These are phyloP conservation scores for Hymenoscyphus fraxineus DNA, from an alignment of 2,329 filamentous ascomycete species.

Conservation along the genomic window DNA sequence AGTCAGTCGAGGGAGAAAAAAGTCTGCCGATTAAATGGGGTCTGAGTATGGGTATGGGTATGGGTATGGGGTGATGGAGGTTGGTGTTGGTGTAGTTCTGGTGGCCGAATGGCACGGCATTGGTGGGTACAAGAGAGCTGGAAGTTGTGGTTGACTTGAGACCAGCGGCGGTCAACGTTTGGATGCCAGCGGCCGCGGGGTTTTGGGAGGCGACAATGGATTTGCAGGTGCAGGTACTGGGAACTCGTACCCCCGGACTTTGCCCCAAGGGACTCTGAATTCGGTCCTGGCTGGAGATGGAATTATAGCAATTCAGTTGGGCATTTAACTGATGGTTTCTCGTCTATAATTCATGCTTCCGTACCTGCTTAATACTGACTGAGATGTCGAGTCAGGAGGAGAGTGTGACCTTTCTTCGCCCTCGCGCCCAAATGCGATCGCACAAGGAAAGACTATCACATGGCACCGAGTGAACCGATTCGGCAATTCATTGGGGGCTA, in stretches of 20 bases:
- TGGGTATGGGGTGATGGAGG: background rate
- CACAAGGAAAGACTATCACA: background rate
- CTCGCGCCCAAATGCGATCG: background rate
- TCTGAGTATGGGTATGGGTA: background rate
- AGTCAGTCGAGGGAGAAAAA: no score
- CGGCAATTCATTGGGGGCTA: background rate
- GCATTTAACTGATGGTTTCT: background rate
- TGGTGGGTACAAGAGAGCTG: background rate
- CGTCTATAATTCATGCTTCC: background rate
- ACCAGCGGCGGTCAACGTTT: background rate
- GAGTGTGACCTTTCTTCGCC: background rate
- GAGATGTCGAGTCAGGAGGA: background rate
- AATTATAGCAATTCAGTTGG: background rate
- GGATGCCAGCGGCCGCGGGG: background rate
- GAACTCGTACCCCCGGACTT: background rate
- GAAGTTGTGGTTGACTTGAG: background rate
- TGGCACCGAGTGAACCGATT: background rate
- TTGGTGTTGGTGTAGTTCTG: constrained; percentile 1
- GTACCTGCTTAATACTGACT: background rate
- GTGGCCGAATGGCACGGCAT: background rate
- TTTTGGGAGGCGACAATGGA: background rate
- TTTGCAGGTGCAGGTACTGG: background rate
- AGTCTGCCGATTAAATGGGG: background rate
- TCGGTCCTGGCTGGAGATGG: background rate
- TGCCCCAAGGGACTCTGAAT: background rate